Evolutionary conservation across 345 rosid genomes (phyloP).

Genomic region (Brassica rapa): DNA sequence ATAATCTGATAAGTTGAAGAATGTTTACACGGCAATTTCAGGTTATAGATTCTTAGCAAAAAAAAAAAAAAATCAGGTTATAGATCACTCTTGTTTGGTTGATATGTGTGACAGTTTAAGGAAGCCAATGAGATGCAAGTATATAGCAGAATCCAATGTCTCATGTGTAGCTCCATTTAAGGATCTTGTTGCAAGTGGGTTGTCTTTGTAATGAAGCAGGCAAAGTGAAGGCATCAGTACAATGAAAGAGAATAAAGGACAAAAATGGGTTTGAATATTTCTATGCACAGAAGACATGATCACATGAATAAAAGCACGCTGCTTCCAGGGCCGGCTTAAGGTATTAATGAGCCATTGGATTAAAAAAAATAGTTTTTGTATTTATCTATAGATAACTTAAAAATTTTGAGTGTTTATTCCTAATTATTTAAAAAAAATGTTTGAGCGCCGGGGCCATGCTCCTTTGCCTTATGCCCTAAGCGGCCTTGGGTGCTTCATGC

Average conservation of each 20-base stretch:
- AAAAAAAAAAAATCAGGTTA: neutral
- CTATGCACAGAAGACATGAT: neutral
- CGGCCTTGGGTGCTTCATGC: neutral
- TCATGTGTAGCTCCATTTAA: neutral
- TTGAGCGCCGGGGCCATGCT: too few relatives aligned
- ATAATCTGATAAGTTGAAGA: neutral
- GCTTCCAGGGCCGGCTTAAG: neutral
- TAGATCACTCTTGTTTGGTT: neutral
- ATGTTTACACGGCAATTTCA: neutral
- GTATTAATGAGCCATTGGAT: too few relatives aligned
- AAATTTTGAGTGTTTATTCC: too few relatives aligned
- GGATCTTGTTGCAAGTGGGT: neutral
- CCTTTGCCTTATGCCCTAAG: too few relatives aligned
- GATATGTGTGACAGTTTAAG: neutral
- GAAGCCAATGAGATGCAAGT: neutral
- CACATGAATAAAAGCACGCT: neutral
- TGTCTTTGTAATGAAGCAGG: neutral
- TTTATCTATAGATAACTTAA: too few relatives aligned
- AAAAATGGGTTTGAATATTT: neutral
- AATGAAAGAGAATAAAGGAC: neutral
- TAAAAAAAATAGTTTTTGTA: too few relatives aligned
- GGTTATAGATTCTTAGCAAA: neutral
- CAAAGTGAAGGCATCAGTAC: neutral
- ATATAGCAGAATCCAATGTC: neutral
- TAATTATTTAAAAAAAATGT: too few relatives aligned